These are phyloP conservation scores for Mucor lusitanicus DNA, from an alignment of 371 early-diverging fungal genomes.

Conservation along the genomic window DNA sequence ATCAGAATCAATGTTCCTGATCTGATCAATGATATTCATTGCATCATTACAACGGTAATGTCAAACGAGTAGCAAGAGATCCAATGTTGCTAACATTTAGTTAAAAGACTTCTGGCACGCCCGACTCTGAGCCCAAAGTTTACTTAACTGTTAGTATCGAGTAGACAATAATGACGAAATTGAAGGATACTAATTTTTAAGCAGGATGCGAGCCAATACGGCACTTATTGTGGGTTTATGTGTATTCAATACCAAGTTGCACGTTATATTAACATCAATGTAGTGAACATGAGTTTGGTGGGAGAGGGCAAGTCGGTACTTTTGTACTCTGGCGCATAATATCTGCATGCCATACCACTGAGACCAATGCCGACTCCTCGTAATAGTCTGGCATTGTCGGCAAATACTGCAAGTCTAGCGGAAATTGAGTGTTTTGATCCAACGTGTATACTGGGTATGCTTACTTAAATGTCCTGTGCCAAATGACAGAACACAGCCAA, in stretches of 20 bases:
- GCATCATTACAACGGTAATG: neutral
- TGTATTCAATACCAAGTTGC: neutral
- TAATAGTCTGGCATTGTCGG: too few relatives aligned
- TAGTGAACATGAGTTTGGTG: slow-evolving; percentile 14
- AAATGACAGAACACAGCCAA: too few relatives aligned
- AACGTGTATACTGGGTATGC: too few relatives aligned
- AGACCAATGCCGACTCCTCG: too few relatives aligned
- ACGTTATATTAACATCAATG: neutral
- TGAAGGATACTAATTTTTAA: neutral
- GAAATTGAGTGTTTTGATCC: too few relatives aligned
- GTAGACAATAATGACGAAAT: neutral
- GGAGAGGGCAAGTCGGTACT: slow-evolving; percentile 3
- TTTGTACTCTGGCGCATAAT: slow-evolving; percentile 8
- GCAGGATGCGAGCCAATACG: slow-evolving; percentile 11
- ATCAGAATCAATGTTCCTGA: neutral
- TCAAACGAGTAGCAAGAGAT: neutral
- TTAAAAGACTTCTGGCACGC: neutral
- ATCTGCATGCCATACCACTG: slow-evolving; percentile 17
- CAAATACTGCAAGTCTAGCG: too few relatives aligned
- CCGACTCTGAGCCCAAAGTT: neutral
- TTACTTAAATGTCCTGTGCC: too few relatives aligned
- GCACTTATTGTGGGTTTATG: slow-evolving; percentile 11
- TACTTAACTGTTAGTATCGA: slow-evolving; percentile 1
- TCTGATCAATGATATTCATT: neutral
- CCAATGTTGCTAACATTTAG: neutral